Conservation (phyloP, 768 basidiomycete genomes). For the Grammothele lineata region DNA sequence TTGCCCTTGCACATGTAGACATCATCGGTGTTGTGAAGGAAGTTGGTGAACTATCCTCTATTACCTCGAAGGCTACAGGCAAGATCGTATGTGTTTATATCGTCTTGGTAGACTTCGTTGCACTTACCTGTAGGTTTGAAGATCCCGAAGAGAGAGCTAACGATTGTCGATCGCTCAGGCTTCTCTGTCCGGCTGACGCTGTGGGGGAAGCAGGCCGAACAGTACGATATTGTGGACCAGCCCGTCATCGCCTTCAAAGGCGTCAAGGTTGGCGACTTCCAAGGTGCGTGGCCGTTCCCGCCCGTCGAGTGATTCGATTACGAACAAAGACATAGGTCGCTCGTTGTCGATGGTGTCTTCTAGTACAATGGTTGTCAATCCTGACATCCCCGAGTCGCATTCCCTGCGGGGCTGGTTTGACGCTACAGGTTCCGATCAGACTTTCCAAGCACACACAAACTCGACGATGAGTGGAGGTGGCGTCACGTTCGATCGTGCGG, state of each 20-base stretch:
- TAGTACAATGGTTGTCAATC: constrained; percentile 79
- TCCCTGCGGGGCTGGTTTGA: constrained; percentile 91
- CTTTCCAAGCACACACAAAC: constrained; percentile 72
- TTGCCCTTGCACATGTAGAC: constrained; percentile 45
- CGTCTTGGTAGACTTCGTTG: constrained; percentile 1
- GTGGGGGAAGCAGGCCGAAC: constrained; percentile 95
- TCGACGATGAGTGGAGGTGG: constrained; percentile 29
- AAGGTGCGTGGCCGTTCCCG: constrained; percentile 46
- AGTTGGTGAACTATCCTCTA: constrained; percentile 58
- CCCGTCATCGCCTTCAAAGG: constrained; percentile 92
- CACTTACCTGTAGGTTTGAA: no score
- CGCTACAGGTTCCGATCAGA: constrained; percentile 50
- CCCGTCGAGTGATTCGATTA: neutral
- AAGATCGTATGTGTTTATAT: constrained; percentile 41
- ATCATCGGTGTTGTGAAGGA: constrained; percentile 87
- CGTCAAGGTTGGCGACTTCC: constrained; percentile 89
- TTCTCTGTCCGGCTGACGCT: constrained; percentile 81
- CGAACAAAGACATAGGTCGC: constrained; percentile 45
- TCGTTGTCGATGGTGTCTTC: constrained; percentile 80
- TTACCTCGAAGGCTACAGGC: constrained; percentile 71
- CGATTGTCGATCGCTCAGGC: constrained; percentile 78
- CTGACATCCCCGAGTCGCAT: constrained; percentile 90
- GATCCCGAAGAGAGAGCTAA: constrained; percentile 88
- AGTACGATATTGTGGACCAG: constrained; percentile 51
- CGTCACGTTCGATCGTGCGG: constrained; percentile 59